These are phyloP conservation scores for Nemophila menziesii DNA, from an alignment of 257 asterid genomes.

Conservation along the genomic window DNA sequence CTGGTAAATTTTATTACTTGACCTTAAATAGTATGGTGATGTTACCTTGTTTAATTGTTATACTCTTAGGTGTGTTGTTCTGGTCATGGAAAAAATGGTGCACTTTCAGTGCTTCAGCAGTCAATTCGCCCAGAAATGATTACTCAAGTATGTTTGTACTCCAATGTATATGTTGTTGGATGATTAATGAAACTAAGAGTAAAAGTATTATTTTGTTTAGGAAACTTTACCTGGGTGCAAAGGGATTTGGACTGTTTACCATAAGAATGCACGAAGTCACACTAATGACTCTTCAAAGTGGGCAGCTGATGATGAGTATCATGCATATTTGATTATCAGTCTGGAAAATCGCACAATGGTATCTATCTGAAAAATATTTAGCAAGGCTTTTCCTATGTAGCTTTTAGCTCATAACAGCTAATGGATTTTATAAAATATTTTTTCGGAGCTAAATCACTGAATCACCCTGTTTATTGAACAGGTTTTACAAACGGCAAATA, in stretches of 20 bases:
- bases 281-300: slow-evolving; percentile 47
- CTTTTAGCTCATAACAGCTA: background rate
- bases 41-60: slow-evolving; percentile 10
- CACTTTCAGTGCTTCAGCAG: slow-evolving; percentile 81
- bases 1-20: slow-evolving; percentile 49
- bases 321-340: slow-evolving; percentile 89
- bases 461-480: slow-evolving; percentile 4
- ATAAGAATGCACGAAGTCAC: slow-evolving; percentile 62
- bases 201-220: slow-evolving; percentile 26
- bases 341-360: slow-evolving; percentile 96
- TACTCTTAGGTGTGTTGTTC: slow-evolving; percentile 86
- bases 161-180: slow-evolving; percentile 9
- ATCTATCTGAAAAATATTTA: slow-evolving; percentile 3
- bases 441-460: background rate
- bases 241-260: slow-evolving; percentile 98
- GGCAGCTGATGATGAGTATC: slow-evolving; percentile 87
- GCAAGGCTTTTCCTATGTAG: background rate
- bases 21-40: background rate
- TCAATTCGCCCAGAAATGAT: slow-evolving; percentile 93
- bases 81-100: slow-evolving; percentile 97
- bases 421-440: too few species aligned
- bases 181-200: slow-evolving; percentile 3
- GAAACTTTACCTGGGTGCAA: slow-evolving; percentile 92
- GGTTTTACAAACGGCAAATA: slow-evolving; percentile 92
- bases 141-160: slow-evolving; percentile 55